Evolutionary conservation across 768 basidiomycete genomes (phyloP).

Genomic region (Daedaleopsis sinensis): DNA sequence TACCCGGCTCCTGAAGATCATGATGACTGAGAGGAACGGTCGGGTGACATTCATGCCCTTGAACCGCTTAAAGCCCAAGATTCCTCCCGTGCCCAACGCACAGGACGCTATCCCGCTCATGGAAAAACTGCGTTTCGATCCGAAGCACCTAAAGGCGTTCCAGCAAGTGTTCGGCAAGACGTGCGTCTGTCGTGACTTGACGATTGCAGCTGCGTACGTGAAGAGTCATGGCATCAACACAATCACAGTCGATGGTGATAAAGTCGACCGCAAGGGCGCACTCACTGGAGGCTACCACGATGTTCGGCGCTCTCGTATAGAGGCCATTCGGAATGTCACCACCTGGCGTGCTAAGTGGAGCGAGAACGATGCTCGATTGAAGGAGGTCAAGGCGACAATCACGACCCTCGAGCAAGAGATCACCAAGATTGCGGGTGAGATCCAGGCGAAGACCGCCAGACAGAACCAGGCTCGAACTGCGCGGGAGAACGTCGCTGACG

Average conservation of each 20-base stretch:
- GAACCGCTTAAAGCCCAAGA: slow-evolving; percentile 87
- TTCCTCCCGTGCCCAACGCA: slow-evolving; percentile 63
- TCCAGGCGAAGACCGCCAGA: slow-evolving; percentile 70
- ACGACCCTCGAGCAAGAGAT: slow-evolving; percentile 83
- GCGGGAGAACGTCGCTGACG: slow-evolving; percentile 66
- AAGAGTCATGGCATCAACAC: slow-evolving; percentile 95
- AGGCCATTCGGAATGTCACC: slow-evolving; percentile 77
- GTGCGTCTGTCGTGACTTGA: slow-evolving; percentile 91
- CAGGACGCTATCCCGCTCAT: slow-evolving; percentile 82
- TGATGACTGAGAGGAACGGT: slow-evolving; percentile 92
- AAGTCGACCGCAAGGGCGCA: slow-evolving; percentile 94
- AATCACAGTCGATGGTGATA: slow-evolving; percentile 97
- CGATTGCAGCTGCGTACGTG: slow-evolving; percentile 91
- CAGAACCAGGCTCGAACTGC: slow-evolving; percentile 70
- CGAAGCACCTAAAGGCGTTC: slow-evolving; percentile 76
- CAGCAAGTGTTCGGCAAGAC: slow-evolving; percentile 98
- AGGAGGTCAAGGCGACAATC: slow-evolving; percentile 77
- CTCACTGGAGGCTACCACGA: slow-evolving; percentile 97
- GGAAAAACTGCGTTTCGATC: slow-evolving; percentile 79
- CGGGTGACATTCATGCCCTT: slow-evolving; percentile 99
- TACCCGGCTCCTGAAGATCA: slow-evolving; percentile 85
- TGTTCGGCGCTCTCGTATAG: slow-evolving; percentile 85
- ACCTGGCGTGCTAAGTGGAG: slow-evolving; percentile 77
- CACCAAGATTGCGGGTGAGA: slow-evolving; percentile 69
- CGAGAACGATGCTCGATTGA: slow-evolving; percentile 60